Percentiles rank a stretch among this genome's conserved stretches.
Conservation (phyloP, 371 early-diverging fungal species). For the Paramicrosporidium saccamoebae region DNA sequence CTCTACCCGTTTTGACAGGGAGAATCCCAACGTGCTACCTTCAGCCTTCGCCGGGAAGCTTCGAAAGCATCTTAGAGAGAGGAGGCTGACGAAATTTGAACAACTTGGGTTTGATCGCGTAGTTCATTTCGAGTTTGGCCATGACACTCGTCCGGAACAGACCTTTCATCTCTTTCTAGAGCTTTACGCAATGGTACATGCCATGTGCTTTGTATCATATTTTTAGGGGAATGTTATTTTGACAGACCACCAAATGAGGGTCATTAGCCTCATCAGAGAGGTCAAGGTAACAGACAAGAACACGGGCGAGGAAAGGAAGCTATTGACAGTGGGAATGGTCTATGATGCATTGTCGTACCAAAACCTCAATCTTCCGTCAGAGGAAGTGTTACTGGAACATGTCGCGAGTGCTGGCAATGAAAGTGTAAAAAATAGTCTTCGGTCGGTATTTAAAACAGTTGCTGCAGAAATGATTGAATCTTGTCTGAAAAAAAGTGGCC, state of each 20-base stretch:
- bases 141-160: slow-evolving; percentile 7
- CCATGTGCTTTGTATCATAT: slow-evolving; percentile 2
- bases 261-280: not conserved
- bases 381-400: too few relatives aligned
- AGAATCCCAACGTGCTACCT: slow-evolving; percentile 52
- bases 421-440: too few relatives aligned
- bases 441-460: too few relatives aligned
- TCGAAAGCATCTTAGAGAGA: slow-evolving; percentile 57
- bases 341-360: too few relatives aligned
- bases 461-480: too few relatives aligned
- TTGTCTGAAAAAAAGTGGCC: too few relatives aligned
- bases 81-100: slow-evolving; percentile 33
- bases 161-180: slow-evolving; percentile 73
- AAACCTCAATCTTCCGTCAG: too few relatives aligned
- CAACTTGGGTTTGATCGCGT: slow-evolving; percentile 77
- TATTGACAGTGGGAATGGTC: too few relatives aligned
- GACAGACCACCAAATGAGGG: slow-evolving; percentile 29
- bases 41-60: slow-evolving; percentile 57
- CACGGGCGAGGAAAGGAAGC: not conserved
- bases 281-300: slow-evolving; percentile 1
- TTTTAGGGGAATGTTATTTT: slow-evolving; percentile 66
- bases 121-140: slow-evolving; percentile 63
- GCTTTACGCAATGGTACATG: slow-evolving; percentile 46
- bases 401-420: too few relatives aligned
- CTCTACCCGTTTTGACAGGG: slow-evolving; percentile 51